Evolutionary conservation across 2,329 filamentous ascomycete genomes (phyloP), one percentile per base, ranked within the genome.

Genomic region (Karstenula rhodostoma): DNA sequence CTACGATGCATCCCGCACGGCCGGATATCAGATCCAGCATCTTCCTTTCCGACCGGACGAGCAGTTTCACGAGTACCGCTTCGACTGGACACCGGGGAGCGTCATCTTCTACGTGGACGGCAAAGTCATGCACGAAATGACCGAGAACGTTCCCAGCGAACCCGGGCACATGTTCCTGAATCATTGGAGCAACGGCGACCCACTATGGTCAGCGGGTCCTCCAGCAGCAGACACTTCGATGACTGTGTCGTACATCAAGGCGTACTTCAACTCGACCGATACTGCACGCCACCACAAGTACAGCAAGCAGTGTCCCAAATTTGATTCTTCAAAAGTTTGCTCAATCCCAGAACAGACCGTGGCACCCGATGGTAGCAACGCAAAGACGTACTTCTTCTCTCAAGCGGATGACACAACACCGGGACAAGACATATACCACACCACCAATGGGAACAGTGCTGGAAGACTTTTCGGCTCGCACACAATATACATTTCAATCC

Each of bases 181-280:
- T 68, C 91, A 94, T 74, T 86, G 91, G 91, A 92, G 89, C 73
- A 94, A 93, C 67, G 91, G 91, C 35, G 89, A 93, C 71, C 73
- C 82, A 6, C 71, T 80, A 1, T 94, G 91, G 91, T 90, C 88
- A 43, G 87, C 83, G 13, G 91, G 91, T 0, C 91, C 91, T 2
- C 91, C 91, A 0, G 65, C 67, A 0, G 63, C 80, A 35, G 88
- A 93, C 68, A 86, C 90, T 0, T 78, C 84, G 19, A 81, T 92
- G 67, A 86, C 83, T 7, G 82, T 94, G 25, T 85, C 83, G 40
- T 93, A 93, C 70, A 84, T 93, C 59, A 92, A 91, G 74, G 89
- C 88, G 0, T 94, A 94, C 76, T 94, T 93, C 80, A 94, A 94
- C 80, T 89, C 89, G 17, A 88, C 89, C 23, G 67, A 75, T 32